Evolutionary conservation across 1,284 basidiomycete genomes (phyloP), one percentile per base, ranked within the genome.

Genomic region (Golubevia sp.): DNA sequence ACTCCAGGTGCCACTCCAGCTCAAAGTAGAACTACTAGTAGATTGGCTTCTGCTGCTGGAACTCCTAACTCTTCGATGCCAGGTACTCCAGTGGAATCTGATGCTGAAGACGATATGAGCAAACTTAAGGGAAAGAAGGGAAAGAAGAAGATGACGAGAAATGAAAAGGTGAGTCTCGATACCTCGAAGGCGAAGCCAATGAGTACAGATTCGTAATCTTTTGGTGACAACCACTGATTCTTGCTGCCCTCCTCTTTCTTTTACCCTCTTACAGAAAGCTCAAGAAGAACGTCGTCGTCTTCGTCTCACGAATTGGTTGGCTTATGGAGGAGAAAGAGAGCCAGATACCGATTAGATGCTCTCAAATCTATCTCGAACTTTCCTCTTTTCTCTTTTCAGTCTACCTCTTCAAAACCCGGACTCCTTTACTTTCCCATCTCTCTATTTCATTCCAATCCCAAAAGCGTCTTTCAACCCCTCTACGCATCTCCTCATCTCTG

Each of bases 291-390:
- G 80, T 49, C 62, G 80, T 52, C 70, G 78, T 52, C 55, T 79
- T 63, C 66, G 80, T 50, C 58, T 82, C 50, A 74, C 64, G 67
- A 66, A 70, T 55, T 83, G 77, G 77, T 69, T 83, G 55, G 67
- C 64, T 30, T 77, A 78, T 63, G 79, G 79, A 48, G 78, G 78
- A 56, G 78, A 79, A 55, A 70, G 76, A 52, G 74, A 76, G 54
- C 74, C 76, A 30, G 77, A 83, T 55, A 79, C 80, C 11, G 80
- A 83, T 58, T 77, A 82, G n/a, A n/a, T n/a, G n/a, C n/a, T n/a
- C n/a, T n/a, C n/a, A n/a, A n/a, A 34, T 34, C 30, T 34, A 34
- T 49, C 18, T 18, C 48, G 48, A 49, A 49, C 20, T 49, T 18
- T 49, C 18, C 18, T 18, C 50, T 52, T 23, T 13, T 7, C 25